A percentile compares a stretch with the other conserved stretches of the same genome.
Evolutionary conservation across 2,329 filamentous ascomycete species (phyloP).

Genomic region (Pseudogymnoascus sp.): DNA sequence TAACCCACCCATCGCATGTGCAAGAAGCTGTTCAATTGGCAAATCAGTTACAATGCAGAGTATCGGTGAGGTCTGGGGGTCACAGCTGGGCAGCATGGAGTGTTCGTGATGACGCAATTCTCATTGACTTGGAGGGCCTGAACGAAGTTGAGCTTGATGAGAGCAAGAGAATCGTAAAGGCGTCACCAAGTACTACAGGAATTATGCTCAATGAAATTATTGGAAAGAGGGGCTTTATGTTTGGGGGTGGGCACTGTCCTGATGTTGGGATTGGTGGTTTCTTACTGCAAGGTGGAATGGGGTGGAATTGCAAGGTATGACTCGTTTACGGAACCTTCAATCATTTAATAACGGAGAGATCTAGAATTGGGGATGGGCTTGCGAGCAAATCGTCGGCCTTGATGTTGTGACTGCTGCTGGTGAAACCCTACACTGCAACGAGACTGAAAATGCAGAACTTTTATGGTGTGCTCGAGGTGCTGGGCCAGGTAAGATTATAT

Average conservation of each 20-base stretch:
- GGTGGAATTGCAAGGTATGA: constrained; percentile 48
- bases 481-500: constrained; percentile 16
- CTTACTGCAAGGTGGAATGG: constrained; percentile 50
- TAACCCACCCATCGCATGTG: constrained; percentile 32
- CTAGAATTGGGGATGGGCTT: constrained; percentile 51
- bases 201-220: constrained; percentile 36
- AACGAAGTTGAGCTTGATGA: constrained; percentile 36
- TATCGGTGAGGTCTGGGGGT: constrained; percentile 43
- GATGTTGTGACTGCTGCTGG: constrained; percentile 22
- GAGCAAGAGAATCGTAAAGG: constrained; percentile 33
- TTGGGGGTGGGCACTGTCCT: constrained; percentile 49
- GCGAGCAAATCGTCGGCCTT: constrained; percentile 27
- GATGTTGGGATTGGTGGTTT: constrained; percentile 53
- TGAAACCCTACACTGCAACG: constrained; percentile 32
- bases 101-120: constrained; percentile 40
- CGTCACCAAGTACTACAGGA: constrained; percentile 43
- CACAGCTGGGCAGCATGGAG: constrained; percentile 46
- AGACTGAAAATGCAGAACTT: constrained; percentile 39
- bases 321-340: background rate
- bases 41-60: constrained; percentile 27
- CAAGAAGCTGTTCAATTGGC: constrained; percentile 35
- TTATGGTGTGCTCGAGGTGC: constrained; percentile 37
- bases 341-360: background rate
- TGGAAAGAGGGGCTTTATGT: constrained; percentile 37
- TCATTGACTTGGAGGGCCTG: constrained; percentile 35